Evolutionary conservation across 345 rosid genomes (phyloP), one percentile per base, ranked within the genome.

Genomic region (Jatropha curcas): DNA sequence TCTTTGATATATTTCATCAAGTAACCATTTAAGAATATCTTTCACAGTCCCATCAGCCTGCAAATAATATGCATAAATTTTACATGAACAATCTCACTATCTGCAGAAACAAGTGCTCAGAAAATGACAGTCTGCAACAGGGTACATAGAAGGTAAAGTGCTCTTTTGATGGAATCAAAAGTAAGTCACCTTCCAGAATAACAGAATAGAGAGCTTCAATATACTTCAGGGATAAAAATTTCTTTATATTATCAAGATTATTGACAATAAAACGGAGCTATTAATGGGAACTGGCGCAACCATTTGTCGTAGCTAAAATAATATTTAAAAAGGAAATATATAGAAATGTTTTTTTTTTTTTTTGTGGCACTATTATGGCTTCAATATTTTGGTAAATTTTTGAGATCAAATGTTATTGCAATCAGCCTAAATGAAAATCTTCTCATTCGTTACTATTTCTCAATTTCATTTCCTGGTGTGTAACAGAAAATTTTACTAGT

Each of bases 1-100:
- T 72, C 83, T 77, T 41, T 10, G 82, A 66, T 84, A 77, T 74
- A 88, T 88, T 79, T 88, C 90, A 67, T 88, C 88, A 27, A 88
- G 90, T 50, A 88, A 62, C 92, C 92, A 88, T 77, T 86, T 86
- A 69, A 85, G 80, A 35, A 84, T 68, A 67, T 75, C 82, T 60
- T 80, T 84, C 58, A 62, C 78, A 58, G 76, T 59, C 63, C 81
- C 85, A 69, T 77, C 71, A 78, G 57, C 71, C 88, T 83, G 73
- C 41, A 70, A 10, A 56, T 4, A 31, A 39, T n/a, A 24, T 55
- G 27, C 25, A 35, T 60, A n/a, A n/a, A 35, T 55, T 60, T 33
- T 61, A 25, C 59, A 55, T n/a, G 59, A 24, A 41, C 4, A 20
- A 34, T 60, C 39, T 17, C 45, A 34, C 7, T 33, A 4, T 7